These are phyloP conservation scores for Uromyces viciae-fabae DNA, from an alignment of 1,284 basidiomycete genomes.

Conservation along the genomic window DNA sequence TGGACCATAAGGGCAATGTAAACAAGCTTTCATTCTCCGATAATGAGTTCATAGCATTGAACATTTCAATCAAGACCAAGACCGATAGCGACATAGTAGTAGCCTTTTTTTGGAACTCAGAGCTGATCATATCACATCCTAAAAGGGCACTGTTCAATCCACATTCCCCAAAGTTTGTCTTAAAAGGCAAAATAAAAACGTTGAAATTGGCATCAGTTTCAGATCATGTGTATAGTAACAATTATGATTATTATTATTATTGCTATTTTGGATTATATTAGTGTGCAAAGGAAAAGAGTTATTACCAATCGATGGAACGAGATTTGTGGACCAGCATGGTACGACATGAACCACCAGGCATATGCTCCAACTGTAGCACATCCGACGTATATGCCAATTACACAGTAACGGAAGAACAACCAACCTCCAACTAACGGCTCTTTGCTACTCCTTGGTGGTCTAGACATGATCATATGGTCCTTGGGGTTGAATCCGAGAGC, in stretches of 20 bases:
- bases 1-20: slow-evolving; percentile 84
- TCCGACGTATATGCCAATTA: slow-evolving; percentile 90
- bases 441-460: slow-evolving; percentile 77
- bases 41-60: slow-evolving; percentile 97
- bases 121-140: slow-evolving; percentile 89
- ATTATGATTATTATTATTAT: not conserved
- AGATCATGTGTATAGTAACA: not conserved
- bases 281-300: not conserved
- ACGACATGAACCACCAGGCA: slow-evolving; percentile 98
- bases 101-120: slow-evolving; percentile 75
- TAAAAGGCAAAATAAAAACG: slow-evolving; percentile 19
- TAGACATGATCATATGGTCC: slow-evolving; percentile 91
- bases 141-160: slow-evolving; percentile 61
- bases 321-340: slow-evolving; percentile 84
- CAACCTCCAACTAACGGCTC: slow-evolving; percentile 88
- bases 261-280: slow-evolving; percentile 3
- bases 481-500: slow-evolving; percentile 97
- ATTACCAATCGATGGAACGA: slow-evolving; percentile 83
- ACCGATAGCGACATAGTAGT: slow-evolving; percentile 95
- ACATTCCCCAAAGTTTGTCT: slow-evolving; percentile 95
- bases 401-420: slow-evolving; percentile 92
- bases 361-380: slow-evolving; percentile 92
- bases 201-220: slow-evolving; percentile 33
- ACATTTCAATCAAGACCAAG: slow-evolving; percentile 93
- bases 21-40: slow-evolving; percentile 95